Evolutionary conservation across 345 rosid species (phyloP), one percentile per base, ranked within the genome.

Genomic region (Arabidopsis thaliana): DNA sequence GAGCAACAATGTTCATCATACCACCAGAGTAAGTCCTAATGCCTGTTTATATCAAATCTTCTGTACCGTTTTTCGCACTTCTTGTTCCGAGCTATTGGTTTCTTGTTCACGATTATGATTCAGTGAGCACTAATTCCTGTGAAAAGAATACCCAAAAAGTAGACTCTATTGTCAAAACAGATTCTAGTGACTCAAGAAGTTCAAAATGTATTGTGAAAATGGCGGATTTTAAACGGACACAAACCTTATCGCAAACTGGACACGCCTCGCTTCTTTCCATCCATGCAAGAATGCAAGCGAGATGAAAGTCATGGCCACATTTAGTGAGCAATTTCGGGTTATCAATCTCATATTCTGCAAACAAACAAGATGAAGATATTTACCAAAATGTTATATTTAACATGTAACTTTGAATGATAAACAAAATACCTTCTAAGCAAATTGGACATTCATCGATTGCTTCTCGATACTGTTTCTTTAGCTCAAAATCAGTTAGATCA

Each of bases 191-290:
- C 38, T 30, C 2, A 12, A 7, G 8, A 23, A 48, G 37, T 38
- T 28, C 30, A 38, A 64, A 65, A 5, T 30, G 14, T 33, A 28
- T 1, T 1, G 16, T 16, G 22, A 20, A 38, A 14, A 8, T 33
- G 7, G 14, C 2, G 3, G 32, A 3, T 22, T 12, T 32, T 6
- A 1, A 7, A 46, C 36, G 13, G 59, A 65, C 8, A 80, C 85
- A 55, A 75, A 94, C 98, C 97, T 88, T 85, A 84, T 87, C 91
- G 56, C 98, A 94, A 37, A 90, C 88, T 37, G 98, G 98, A 79
- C 98, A 94, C 14, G 81, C 61, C 44, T 90, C 97, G 9, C 98
- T 94, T 84, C 97, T 88, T 83, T 94, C 98, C 90, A 87, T 90
- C 98, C 98, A 94, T 76, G 88, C 98, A 66, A 91, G 86, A 40